These are phyloP conservation scores for Monosporozyma servazzii DNA, from an alignment of 805 yeast species.

Conservation along the genomic window DNA sequence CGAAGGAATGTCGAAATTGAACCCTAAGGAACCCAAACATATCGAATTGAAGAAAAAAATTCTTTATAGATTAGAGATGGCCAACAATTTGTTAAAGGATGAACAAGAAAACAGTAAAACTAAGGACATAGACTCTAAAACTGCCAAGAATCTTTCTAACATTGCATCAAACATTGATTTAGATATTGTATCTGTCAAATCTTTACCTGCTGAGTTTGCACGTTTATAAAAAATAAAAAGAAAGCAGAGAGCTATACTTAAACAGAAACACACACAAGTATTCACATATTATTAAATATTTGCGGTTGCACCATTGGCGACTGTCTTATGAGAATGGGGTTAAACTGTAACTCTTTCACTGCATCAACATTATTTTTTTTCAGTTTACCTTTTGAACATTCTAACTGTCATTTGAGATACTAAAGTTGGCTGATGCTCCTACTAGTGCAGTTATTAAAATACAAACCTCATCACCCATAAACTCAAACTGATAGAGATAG, in stretches of 20 bases:
- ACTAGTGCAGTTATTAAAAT: no score
- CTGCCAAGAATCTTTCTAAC: background rate
- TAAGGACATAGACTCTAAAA: no score
- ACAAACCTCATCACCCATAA: no score
- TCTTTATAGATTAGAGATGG: constrained; percentile 41
- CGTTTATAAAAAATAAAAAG: constrained; percentile 1
- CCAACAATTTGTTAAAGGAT: constrained; percentile 18
- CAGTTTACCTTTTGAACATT: no score
- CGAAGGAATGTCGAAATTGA: constrained; percentile 34
- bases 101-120: background rate
- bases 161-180: constrained; percentile 10
- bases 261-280: background rate
- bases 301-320: no score
- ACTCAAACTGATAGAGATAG: no score
- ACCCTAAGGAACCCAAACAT: constrained; percentile 15
- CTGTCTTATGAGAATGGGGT: no score
- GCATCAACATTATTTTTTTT: no score
- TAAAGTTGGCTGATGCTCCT: no score
- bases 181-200: constrained; percentile 36
- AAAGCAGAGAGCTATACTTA: background rate
- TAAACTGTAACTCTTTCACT: no score
- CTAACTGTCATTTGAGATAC: no score
- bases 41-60: constrained; percentile 37
- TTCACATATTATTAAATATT: no score
- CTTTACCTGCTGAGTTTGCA: constrained; percentile 34